Evolutionary conservation across 176 grass and related monocot genomes (phyloP).

Genomic region (bread wheat (Triticum aestivum)): IWGSC_CS_RefSeq_v2.1 NC_057797.1:786165970-786166469

Average conservation of each 20-base stretch:
- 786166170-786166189: too few species aligned
- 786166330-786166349: not conserved
- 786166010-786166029: not conserved
- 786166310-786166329: not conserved
- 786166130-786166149: too few species aligned
- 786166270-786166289: conserved; percentile 66
- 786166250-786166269: conserved; percentile 36
- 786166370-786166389: conserved; percentile 16
- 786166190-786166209: conserved; percentile 5
- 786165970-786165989: too few species aligned
- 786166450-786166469: not conserved
- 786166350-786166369: conserved; percentile 26
- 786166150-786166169: too few species aligned
- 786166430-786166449: too few species aligned
- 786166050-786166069: conserved; percentile 42
- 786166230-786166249: conserved; percentile 63
- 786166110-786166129: too few species aligned
- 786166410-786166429: conserved; percentile 20
- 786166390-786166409: conserved; percentile 37
- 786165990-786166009: not conserved
- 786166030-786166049: conserved; percentile 6
- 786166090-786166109: not conserved
- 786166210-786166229: conserved; percentile 51
- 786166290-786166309: conserved; percentile 46
- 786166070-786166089: conserved; percentile 32